Evolutionary conservation across 2,329 filamentous ascomycete genomes (phyloP), one percentile per base, ranked within the genome.

Genomic region (Aspergillus aculeatus): DNA sequence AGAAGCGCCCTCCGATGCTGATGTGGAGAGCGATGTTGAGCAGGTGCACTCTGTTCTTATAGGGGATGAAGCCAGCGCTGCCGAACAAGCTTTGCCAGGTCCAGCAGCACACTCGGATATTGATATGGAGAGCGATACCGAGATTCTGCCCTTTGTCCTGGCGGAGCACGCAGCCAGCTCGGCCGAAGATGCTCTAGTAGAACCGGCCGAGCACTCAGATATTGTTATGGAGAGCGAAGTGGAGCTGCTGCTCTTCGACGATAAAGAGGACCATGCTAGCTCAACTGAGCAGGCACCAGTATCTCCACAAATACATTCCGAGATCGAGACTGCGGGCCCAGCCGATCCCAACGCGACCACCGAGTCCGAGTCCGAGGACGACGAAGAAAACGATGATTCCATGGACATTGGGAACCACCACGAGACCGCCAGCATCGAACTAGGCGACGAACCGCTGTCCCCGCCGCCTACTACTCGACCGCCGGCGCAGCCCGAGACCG

Each of bases 351-450:
- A 12, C 32, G 32, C 11, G 14, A 35, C 14, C 4, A 35, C 50
- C 4, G 31, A 9, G 6, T 41, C 50, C 9, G 31, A 58, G 49
- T 14, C 49, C 6, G n/a, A 49, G 12, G 60, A 54, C 7, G 35
- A 16, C 11, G 41, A 51, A 12, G 59, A 61, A 29, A 63, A 63
- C 11, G 59, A 62, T 11, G 56, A 62, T 9, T 58, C 66, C 12
- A 58, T 59, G n/a, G 12, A 49, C 31, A 59, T 63, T 23, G 57
- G 64, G 41, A 66, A 68, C 53, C 57, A 48, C 14, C 73, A 75
- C 57, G 69, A 74, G 57, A 73, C 69, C 38, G 73, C 73, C 31
- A 78, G 75, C 56, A 63, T 76, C 44, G 75, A 77, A 58, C 69
- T 77, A 4, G 74, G 75, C 21, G 71, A 72, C 35, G 68, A 71